A percentile compares a stretch with the other conserved stretches of the same genome.
Evolutionary conservation across 495 filamentous ascomycete genomes (phyloP).

Genomic region (Neurospora sublineolata): DNA sequence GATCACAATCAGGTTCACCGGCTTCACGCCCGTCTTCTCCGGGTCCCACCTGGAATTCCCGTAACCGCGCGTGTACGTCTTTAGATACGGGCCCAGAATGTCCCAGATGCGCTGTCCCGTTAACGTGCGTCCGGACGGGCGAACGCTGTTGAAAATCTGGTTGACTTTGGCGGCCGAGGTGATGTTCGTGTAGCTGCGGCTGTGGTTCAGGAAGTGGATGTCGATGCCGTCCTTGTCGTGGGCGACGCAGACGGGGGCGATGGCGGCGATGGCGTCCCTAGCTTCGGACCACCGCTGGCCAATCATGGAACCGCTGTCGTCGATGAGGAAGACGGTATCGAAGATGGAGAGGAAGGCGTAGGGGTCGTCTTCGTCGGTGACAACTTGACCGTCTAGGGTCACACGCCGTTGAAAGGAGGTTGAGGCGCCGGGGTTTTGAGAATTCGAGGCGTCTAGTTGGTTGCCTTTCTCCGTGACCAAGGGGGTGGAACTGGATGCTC

Average conservation of each 20-base stretch:
- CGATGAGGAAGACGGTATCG: constrained; percentile 88
- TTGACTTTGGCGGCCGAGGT: constrained; percentile 39
- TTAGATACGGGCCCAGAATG: constrained; percentile 61
- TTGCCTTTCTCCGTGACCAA: background rate
- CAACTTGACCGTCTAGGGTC: background rate
- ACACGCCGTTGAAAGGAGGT: background rate
- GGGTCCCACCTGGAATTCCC: constrained; percentile 27
- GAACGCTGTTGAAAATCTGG: constrained; percentile 55
- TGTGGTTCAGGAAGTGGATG: constrained; percentile 76
- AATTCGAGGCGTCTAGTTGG: background rate
- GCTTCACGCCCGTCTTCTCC: constrained; percentile 43
- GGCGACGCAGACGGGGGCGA: constrained; percentile 74
- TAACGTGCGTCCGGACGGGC: constrained; percentile 57
- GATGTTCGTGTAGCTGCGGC: constrained; percentile 47
- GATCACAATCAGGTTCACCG: constrained; percentile 86
- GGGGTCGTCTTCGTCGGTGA: constrained; percentile 42
- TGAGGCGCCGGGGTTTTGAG: background rate
- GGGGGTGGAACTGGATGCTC: constrained; percentile 3
- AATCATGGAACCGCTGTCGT: constrained; percentile 86
- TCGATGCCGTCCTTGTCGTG: constrained; percentile 89
- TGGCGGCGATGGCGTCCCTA: constrained; percentile 54
- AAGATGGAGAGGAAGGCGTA: constrained; percentile 80
- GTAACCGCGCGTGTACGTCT: constrained; percentile 14
- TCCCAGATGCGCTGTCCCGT: constrained; percentile 62
- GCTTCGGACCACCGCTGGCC: constrained; percentile 69